phyloP scores from a whole-genome alignment of 2,329 filamentous ascomycete genomes.

The Chrysoporthe cubensis region DNA sequence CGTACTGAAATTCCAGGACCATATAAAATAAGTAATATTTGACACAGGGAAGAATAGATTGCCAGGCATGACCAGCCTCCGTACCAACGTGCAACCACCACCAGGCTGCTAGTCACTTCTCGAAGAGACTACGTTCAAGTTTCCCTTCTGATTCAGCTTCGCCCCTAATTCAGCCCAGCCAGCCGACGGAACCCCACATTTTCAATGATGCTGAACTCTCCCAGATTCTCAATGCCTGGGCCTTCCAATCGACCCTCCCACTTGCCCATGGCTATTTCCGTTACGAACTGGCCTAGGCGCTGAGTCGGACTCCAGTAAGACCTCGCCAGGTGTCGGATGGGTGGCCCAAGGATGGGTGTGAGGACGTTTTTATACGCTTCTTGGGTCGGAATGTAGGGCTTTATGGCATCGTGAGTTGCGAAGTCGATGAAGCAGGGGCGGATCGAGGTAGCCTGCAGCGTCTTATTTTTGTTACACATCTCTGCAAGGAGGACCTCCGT shows the following conservation, averaged over 20 bases:
- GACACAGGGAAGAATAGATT: not conserved
- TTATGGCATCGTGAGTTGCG: constrained; percentile 44
- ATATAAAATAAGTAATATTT: too few relatives aligned
- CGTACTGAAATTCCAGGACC: too few relatives aligned
- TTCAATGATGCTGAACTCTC: constrained; percentile 41
- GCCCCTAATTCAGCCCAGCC: constrained; percentile 34
- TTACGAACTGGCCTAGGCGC: constrained; percentile 48
- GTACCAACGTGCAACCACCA: not conserved
- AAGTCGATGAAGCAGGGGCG: constrained; percentile 65
- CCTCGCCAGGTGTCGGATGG: constrained; percentile 31
- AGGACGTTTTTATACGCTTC: constrained; percentile 29
- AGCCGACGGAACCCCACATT: constrained; percentile 42
- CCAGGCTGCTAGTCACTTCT: not conserved
- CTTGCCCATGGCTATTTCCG: constrained; percentile 50
- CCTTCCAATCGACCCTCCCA: constrained; percentile 36
- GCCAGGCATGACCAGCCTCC: not conserved
- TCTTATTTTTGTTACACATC: constrained; percentile 48
- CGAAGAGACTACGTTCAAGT: not conserved
- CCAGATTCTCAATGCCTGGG: constrained; percentile 39
- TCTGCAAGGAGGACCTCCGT: constrained; percentile 63
- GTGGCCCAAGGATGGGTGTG: constrained; percentile 33
- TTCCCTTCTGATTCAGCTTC: not conserved
- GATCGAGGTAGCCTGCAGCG: constrained; percentile 59
- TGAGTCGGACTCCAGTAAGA: constrained; percentile 47
- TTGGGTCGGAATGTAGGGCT: constrained; percentile 45